Base-by-base conservation (phyloP, 352 stramenopile genomes). In the Phytophthora rubi region DNA sequence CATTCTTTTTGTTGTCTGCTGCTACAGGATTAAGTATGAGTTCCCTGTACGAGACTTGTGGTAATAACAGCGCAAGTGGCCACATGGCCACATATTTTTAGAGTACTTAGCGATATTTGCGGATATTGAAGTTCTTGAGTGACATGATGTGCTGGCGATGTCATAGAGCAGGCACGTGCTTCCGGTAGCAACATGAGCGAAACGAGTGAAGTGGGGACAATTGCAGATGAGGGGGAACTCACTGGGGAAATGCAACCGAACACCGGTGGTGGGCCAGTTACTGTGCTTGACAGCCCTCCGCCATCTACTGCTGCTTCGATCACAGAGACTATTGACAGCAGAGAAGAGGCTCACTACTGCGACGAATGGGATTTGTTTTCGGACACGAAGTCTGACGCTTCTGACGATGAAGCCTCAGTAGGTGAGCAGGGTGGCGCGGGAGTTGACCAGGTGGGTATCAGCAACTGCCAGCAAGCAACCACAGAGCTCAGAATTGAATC, bases 281-380 rank as follows among this genome's bases (percentile, higher is more conserved):
- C 37, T 7, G 32, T 49, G 15, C 54, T 61, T 55, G 35, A 54
- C 6, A 59, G 47, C 18, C 35, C 52, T 13, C 28, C 51, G 16
- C 54, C 59, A 30, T 75, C 68, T 35, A 81, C 74, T 16, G 71
- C 79, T 32, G 63, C 32, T 13, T 84, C 76, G 6, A 68, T 47
- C n/a, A 62, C 72, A 6, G 79, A 85, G 4, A 81, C 77, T 23
- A 85, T 83, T 56, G 62, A 54, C 58, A 85, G 72, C 53, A 71
- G 53, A 35, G 80, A 85, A 16, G 70, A 81, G 32, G 67, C 80
- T 1, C 74, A 70, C 18, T 65, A 60, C 37, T 83, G 69, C 32
- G 68, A 85, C 8, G 79, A 86, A 15, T 86, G 76, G 71, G 71
- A 81, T 10, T 65, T 82, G 37, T 75, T 78, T 57, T 64, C 68